Conservation (phyloP, 495 filamentous ascomycete species). For the Penicillium odoratum region DNA sequence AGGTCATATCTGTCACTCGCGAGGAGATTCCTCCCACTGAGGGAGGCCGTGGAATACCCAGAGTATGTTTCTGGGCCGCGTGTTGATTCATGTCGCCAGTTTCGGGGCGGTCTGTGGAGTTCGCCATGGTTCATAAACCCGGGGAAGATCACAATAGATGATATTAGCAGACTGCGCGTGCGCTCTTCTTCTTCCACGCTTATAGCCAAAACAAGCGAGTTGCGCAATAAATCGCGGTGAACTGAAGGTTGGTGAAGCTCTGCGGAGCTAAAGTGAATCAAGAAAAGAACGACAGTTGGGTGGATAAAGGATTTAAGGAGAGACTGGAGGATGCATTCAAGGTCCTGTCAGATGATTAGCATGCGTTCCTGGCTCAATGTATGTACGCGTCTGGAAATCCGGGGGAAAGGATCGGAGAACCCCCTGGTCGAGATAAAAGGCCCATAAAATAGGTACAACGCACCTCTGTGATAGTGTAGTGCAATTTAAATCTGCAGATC, state of each 20-base stretch:
- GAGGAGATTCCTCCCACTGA: constrained; percentile 70
- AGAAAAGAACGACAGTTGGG: neutral
- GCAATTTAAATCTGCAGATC: neutral
- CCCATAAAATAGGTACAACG: neutral
- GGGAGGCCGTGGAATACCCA: constrained; percentile 47
- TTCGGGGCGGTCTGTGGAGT: constrained; percentile 27
- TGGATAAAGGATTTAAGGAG: neutral
- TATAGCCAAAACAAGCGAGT: neutral
- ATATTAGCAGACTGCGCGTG: neutral
- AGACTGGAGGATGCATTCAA: neutral
- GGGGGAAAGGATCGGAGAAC: constrained; percentile 14
- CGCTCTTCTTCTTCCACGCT: neutral
- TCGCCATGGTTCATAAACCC: constrained; percentile 25
- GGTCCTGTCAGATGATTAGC: neutral
- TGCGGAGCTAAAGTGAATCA: neutral
- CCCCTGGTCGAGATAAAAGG: constrained; percentile 20
- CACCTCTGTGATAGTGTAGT: neutral
- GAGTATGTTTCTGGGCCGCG: constrained; percentile 30
- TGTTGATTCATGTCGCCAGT: constrained; percentile 28
- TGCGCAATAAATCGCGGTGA: neutral
- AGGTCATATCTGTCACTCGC: constrained; percentile 76
- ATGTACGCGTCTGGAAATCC: constrained; percentile 17
- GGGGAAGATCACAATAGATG: neutral
- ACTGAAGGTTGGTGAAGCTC: neutral
- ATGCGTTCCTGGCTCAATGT: neutral